Evolutionary conservation across 2,329 filamentous ascomycete species (phyloP).

Genomic region (Colletotrichum phormii): DNA sequence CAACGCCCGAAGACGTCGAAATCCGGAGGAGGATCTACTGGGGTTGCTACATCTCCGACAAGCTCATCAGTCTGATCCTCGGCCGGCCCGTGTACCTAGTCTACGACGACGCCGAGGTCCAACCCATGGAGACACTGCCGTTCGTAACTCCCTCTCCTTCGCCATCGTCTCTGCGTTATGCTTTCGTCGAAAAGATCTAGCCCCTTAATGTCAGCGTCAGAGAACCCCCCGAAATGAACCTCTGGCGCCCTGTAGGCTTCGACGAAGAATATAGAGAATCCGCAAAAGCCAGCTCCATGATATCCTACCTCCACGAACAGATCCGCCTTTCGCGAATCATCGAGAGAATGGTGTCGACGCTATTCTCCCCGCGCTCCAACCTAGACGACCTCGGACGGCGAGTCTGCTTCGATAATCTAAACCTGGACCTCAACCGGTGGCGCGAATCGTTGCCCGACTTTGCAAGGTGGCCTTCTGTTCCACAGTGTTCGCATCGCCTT

Average conservation of each 20-base stretch:
- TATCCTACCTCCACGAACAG: slow-evolving; percentile 39
- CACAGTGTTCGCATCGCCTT: slow-evolving; percentile 42
- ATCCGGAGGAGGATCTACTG: slow-evolving; percentile 45
- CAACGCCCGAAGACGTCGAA: slow-evolving; percentile 41
- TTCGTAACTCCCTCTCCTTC: background rate
- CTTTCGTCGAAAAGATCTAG: too few relatives aligned
- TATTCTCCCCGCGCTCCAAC: slow-evolving; percentile 25
- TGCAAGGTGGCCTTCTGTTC: slow-evolving; percentile 39
- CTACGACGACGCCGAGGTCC: slow-evolving; percentile 35
- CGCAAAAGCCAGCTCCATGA: slow-evolving; percentile 24
- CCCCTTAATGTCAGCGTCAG: background rate
- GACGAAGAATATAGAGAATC: slow-evolving; percentile 15
- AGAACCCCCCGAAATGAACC: slow-evolving; percentile 39
- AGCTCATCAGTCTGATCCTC: slow-evolving; percentile 39
- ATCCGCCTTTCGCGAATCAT: slow-evolving; percentile 38
- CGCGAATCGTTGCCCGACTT: slow-evolving; percentile 37
- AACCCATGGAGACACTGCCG: slow-evolving; percentile 25
- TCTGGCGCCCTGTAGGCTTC: slow-evolving; percentile 42
- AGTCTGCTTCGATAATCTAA: slow-evolving; percentile 36
- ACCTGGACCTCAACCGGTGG: slow-evolving; percentile 40
- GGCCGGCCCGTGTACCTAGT: slow-evolving; percentile 36
- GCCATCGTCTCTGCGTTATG: background rate
- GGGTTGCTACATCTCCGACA: slow-evolving; percentile 45
- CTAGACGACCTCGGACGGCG: slow-evolving; percentile 15
- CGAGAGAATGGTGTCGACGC: slow-evolving; percentile 39